Evolutionary conservation across 2,329 filamentous ascomycete genomes (phyloP), one percentile per base, ranked within the genome.

Genomic region (Aaosphaeria arxii): DNA sequence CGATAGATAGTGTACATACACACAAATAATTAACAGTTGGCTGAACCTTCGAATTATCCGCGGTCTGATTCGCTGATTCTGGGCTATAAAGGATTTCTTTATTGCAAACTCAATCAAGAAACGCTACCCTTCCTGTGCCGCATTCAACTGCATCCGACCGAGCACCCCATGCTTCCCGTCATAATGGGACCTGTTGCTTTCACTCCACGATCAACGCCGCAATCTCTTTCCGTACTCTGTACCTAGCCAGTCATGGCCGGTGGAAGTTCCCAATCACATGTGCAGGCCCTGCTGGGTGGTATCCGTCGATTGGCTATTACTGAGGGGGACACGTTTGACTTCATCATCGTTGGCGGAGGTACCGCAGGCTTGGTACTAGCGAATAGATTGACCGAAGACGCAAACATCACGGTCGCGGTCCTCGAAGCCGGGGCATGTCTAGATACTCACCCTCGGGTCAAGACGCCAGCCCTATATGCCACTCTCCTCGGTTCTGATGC

Each of bases 361-460:
- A 61, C 61, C 6, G 61, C 62, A 5, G 60, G 62, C 7, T 47
- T 66, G 3, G 54, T 57, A 4, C n/a, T 66, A 28, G 62, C 58
- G 9, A 58, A 56, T 7, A 57, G 61, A 4, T 46, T 65, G 7
- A 55, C 58, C 6, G 61, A 66, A 41, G 54, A 59, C 31, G 49
- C 54, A 0, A 43, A 40, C 29, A 56, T 60, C 32, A 54, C 47
- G 29, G 62, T 70, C n/a, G 61, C 58, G 6, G 66, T 70, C 4
- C 45, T 69, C 13, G 66, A 71, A 51, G 63, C 67, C 29, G 66
- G 66, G 1, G 49, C 56, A 35, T 55, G 57, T 17, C 57, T 49
- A 4, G 57, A 57, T 49, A 40, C 47, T 35, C 59, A 69, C 42
- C 58, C 58, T 13, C 63, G 55, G 53, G 62, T 62, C 52, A 68